A percentile compares a stretch with the other conserved stretches of the same genome.
phyloP scores from a whole-genome alignment of 805 yeast genomes.

The Candida nanaspora region DNA sequence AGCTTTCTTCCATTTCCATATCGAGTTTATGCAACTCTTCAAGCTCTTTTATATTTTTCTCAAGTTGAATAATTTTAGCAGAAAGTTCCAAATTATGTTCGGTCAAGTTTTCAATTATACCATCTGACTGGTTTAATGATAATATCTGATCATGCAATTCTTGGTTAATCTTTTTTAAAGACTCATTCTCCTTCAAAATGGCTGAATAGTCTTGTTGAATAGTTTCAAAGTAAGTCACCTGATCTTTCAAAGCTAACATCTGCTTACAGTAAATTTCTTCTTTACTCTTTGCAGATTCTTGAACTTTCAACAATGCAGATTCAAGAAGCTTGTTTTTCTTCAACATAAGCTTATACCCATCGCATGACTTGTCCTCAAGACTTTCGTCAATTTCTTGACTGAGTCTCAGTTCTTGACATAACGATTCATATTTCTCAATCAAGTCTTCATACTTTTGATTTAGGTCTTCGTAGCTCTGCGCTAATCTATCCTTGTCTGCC shows the following conservation, averaged over 20 bases:
- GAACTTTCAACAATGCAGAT: slow-evolving; percentile 30
- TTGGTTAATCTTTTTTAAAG: slow-evolving; percentile 6
- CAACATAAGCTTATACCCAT: slow-evolving; percentile 5
- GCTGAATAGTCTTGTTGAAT: too few species aligned
- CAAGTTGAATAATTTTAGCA: slow-evolving; percentile 26
- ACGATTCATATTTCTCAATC: neutral
- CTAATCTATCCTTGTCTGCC: slow-evolving; percentile 20
- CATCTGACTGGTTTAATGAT: slow-evolving; percentile 21
- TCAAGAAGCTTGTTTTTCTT: slow-evolving; percentile 33
- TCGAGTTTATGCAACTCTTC: slow-evolving; percentile 45
- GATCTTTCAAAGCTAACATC: slow-evolving; percentile 12
- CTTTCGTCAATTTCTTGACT: slow-evolving; percentile 10
- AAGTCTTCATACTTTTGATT: slow-evolving; percentile 2
- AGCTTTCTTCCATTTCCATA: slow-evolving; percentile 40
- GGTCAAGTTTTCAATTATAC: slow-evolving; percentile 28
- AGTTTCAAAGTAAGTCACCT: too few species aligned
- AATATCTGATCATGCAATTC: slow-evolving; percentile 23
- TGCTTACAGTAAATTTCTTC: slow-evolving; percentile 14
- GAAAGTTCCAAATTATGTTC: slow-evolving; percentile 28
- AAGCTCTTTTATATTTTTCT: slow-evolving; percentile 33
- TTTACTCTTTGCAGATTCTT: slow-evolving; percentile 19
- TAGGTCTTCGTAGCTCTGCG: neutral
- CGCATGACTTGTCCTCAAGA: neutral
- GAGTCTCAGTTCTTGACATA: slow-evolving; percentile 12
- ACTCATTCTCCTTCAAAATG: too few species aligned